A percentile compares a stretch with the other conserved stretches of the same genome.
phyloP scores from a whole-genome alignment of 805 yeast genomes.

The Lachancea cidri region DNA sequence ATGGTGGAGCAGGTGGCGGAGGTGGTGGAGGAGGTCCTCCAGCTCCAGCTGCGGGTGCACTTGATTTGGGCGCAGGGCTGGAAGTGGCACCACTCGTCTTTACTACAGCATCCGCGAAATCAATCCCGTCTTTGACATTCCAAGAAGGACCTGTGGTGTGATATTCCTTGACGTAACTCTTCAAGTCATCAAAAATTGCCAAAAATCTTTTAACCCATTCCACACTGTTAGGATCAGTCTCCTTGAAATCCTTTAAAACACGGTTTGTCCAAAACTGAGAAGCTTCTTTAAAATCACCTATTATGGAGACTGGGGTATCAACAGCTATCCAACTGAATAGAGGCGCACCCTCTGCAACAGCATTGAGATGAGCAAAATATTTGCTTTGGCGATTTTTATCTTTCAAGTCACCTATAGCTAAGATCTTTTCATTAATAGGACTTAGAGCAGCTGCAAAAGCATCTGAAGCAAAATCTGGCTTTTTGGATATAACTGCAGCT shows the following conservation, averaged over 20 bases:
- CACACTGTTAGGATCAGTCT: conserved; percentile 57
- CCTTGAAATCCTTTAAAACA: conserved; percentile 78
- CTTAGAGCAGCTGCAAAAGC: conserved; percentile 49
- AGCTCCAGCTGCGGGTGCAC: conserved; percentile 36
- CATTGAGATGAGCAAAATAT: conserved; percentile 64
- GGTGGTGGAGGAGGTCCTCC: conserved; percentile 64
- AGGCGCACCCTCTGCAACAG: conserved; percentile 86
- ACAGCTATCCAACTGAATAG: conserved; percentile 87
- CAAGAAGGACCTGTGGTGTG: conserved; percentile 85
- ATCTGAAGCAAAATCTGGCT: conserved; percentile 57
- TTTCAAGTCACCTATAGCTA: conserved; percentile 55
- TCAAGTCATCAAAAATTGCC: conserved; percentile 62
- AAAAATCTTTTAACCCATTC: conserved; percentile 77
- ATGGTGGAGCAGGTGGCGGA: conserved; percentile 90
- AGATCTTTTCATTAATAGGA: conserved; percentile 64
- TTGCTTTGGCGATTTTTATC: conserved; percentile 70
- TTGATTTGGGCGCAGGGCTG: conserved; percentile 23
- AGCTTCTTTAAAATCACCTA: conserved; percentile 83
- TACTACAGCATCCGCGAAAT: conserved; percentile 47
- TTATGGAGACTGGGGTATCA: conserved; percentile 65
- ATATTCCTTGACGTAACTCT: conserved; percentile 65
- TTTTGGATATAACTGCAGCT: conserved; percentile 54
- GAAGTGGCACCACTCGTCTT: conserved; percentile 17
- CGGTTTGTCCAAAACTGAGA: conserved; percentile 94
- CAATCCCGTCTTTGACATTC: conserved; percentile 54